Percentiles rank a stretch among this genome's conserved stretches.
Evolutionary conservation across 1,284 basidiomycete genomes (phyloP).

Genomic region (Apiotrichum sp.): DNA sequence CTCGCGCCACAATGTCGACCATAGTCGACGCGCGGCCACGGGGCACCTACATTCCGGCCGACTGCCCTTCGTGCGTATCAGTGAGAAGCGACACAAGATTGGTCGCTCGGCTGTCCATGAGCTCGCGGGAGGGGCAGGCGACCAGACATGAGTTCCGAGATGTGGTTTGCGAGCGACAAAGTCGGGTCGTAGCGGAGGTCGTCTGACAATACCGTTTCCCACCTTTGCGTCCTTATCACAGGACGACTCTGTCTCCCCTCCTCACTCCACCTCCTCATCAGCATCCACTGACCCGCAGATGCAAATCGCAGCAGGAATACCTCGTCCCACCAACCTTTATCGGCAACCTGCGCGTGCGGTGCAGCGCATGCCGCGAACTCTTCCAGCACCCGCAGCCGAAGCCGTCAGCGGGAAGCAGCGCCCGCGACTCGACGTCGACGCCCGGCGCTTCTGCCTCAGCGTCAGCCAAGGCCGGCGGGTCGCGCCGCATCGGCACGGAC

Average conservation of each 20-base stretch:
- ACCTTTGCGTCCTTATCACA: neutral
- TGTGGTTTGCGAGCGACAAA: no score
- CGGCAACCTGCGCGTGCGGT: conserved; percentile 62
- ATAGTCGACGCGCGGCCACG: conserved; percentile 44
- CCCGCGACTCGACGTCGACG: neutral
- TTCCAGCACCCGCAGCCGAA: conserved; percentile 39
- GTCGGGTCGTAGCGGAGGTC: no score
- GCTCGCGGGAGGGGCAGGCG: no score
- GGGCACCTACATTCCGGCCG: conserved; percentile 38
- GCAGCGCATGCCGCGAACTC: conserved; percentile 53
- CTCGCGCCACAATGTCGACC: conserved; percentile 33
- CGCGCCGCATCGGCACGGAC: conserved; percentile 70
- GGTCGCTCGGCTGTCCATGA: no score
- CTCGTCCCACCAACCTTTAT: conserved; percentile 61
- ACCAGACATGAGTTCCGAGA: no score
- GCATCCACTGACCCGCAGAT: conserved; percentile 37
- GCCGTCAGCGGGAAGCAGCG: conserved; percentile 13
- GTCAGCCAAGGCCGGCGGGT: conserved; percentile 31
- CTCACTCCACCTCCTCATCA: neutral
- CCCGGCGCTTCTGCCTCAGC: neutral
- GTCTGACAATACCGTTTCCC: no score
- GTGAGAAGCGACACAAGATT: neutral
- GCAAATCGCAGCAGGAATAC: conserved; percentile 64
- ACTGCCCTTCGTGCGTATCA: conserved; percentile 41
- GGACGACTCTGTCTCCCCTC: neutral